Percentiles rank a stretch among this genome's conserved stretches.
Evolutionary conservation across 768 basidiomycete genomes (phyloP).

Genomic region (Hysterangium stoloniferum): DNA sequence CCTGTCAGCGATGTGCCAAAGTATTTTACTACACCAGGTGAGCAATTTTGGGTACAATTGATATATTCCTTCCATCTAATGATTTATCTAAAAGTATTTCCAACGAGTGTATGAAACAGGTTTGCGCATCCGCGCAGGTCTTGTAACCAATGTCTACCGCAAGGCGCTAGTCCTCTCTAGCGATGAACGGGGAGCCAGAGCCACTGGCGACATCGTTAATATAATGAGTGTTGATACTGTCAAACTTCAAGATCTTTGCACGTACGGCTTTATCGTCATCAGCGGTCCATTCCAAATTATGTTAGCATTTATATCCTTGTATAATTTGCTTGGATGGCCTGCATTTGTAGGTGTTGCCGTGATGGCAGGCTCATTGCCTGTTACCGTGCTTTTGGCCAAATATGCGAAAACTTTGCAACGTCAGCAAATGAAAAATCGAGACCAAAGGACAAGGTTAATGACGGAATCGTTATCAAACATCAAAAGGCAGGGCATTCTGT

Average conservation of each 20-base stretch:
- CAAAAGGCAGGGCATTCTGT: constrained; percentile 44
- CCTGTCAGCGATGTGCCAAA: constrained; percentile 66
- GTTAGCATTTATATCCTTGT: constrained; percentile 85
- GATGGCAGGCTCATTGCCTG: constrained; percentile 76
- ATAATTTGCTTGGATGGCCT: constrained; percentile 85
- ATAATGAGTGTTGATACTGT: constrained; percentile 85
- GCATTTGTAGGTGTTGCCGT: constrained; percentile 84
- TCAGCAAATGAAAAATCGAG: constrained; percentile 90
- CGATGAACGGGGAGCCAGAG: constrained; percentile 65
- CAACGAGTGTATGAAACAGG: constrained; percentile 77
- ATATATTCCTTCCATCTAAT: too few species aligned
- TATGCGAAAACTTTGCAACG: constrained; percentile 71
- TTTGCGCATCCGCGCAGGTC: constrained; percentile 89
- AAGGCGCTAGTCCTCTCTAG: constrained; percentile 84
- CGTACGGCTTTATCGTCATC: constrained; percentile 76
- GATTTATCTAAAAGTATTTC: constrained; percentile 69
- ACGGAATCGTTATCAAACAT: constrained; percentile 91
- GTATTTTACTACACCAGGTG: constrained; percentile 74
- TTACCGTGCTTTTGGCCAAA: constrained; percentile 67
- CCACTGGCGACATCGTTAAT: constrained; percentile 91
- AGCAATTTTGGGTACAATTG: constrained; percentile 1
- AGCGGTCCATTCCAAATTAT: constrained; percentile 86
- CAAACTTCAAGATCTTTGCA: constrained; percentile 71
- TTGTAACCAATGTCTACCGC: constrained; percentile 78
- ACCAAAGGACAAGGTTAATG: constrained; percentile 79